Evolutionary conservation across 2,329 filamentous ascomycete genomes (phyloP), one percentile per base, ranked within the genome.

Genomic region (Aspergillus sp.): DNA sequence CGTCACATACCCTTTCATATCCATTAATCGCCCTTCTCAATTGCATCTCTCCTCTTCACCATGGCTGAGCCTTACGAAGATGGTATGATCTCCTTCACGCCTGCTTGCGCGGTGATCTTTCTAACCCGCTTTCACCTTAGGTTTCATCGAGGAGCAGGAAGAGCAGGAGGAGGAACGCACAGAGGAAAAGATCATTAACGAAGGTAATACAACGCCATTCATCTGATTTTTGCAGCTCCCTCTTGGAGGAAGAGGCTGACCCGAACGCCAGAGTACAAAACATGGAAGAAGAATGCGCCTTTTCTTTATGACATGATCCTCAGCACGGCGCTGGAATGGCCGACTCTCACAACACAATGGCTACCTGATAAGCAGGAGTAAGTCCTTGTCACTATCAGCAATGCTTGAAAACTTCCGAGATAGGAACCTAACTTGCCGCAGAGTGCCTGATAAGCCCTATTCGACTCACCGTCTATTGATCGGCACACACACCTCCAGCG

Each of bases 251-350:
- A 8, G 35, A n/a, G 35, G 14, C 16, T 17, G 11, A 43, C 20
- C 42, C 16, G 38, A 6, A 14, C 19, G 33, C 38, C 64, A 91
- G 94, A 99, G 73, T 99, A 99, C 83, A 99, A 99, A 74, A 96
- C 93, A 60, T 99, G 94, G 94, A 99, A 99, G 82, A 99, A 99
- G 80, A 99, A 99, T 75, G 90, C 89, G 60, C 92, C 94, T 3
- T 97, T 97, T 69, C 87, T 99, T 64, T 99, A 99, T 73, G 94
- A 99, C 72, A 90, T 96, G 85, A 94, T 99, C 60, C 81, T 97
- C 58, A 92, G 91, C 65, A 95, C 90, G 59, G 95, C 95, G 38
- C 79, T 99, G 52, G 92, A 96, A 68, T 99, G 94, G 94, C 94
- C 94, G 13, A 96, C 94, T 3, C 83, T 99, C 57, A 97, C 94